Conservation (phyloP, 2,329 filamentous ascomycete species). For the Beauveria asiatica region DNA sequence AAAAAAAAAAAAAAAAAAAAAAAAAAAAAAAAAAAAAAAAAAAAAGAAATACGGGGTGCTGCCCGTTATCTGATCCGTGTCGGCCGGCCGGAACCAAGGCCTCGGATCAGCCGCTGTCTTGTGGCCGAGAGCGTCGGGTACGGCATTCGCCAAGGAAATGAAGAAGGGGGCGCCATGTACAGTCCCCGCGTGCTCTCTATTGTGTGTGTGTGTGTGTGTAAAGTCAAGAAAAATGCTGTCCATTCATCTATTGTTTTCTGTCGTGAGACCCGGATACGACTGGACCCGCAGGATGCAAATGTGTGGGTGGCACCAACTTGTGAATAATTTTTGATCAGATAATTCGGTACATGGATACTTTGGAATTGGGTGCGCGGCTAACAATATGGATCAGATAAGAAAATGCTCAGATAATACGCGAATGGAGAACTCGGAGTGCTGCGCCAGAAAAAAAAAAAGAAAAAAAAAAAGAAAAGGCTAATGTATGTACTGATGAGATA, state of each 20-base stretch:
- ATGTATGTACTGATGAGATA: too few species aligned
- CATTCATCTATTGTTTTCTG: background rate
- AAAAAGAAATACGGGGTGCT: background rate
- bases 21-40: too few species aligned
- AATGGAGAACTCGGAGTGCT: too few species aligned
- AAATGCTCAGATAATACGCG: too few species aligned
- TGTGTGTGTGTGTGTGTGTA: too few species aligned
- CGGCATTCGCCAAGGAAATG: background rate
- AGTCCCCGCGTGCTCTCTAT: too few species aligned
- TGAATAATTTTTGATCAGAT: slow-evolving; percentile 4
- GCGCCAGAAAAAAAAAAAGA: too few species aligned
- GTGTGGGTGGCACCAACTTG: background rate
- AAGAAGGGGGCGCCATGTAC: background rate
- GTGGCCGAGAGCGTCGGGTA: background rate
- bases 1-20: too few species aligned
- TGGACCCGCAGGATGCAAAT: background rate
- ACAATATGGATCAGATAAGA: too few species aligned
- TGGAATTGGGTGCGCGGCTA: too few species aligned
- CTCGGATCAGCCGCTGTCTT: background rate
- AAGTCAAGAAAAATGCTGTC: background rate
- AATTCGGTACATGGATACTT: background rate
- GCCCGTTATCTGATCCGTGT: slow-evolving; percentile 12
- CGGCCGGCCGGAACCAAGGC: background rate
- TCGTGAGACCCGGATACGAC: background rate
- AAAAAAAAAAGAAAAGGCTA: too few species aligned